Evolutionary conservation across 495 filamentous ascomycete genomes (phyloP).

Genomic region (Xylaria curta): DNA sequence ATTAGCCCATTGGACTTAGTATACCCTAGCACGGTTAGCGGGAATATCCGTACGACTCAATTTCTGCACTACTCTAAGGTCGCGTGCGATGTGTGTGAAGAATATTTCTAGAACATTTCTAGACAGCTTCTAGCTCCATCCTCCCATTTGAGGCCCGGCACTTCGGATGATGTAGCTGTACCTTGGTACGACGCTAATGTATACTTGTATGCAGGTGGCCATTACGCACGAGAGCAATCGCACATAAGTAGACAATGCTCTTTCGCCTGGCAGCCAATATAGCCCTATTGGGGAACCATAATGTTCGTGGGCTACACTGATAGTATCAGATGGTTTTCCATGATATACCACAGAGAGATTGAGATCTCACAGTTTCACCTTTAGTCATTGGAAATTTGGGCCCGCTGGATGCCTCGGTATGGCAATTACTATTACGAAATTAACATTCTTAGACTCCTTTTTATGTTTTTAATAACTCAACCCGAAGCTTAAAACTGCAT

Average conservation of each 20-base stretch:
- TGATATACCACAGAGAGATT: neutral
- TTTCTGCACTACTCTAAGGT: neutral
- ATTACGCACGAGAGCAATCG: neutral
- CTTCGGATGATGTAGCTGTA: neutral
- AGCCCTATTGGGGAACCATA: neutral
- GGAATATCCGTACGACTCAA: slow-evolving; percentile 7
- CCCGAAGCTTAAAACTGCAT: neutral
- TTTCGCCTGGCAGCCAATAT: neutral
- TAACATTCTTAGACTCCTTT: neutral
- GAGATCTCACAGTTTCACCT: neutral
- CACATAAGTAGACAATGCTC: neutral
- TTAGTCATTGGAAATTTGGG: neutral
- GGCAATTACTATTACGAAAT: slow-evolving; percentile 19
- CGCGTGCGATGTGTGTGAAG: neutral
- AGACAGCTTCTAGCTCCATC: slow-evolving; percentile 12
- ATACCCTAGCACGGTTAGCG: slow-evolving; percentile 11
- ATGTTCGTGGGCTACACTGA: neutral
- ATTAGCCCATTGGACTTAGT: neutral
- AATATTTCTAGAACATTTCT: slow-evolving; percentile 22
- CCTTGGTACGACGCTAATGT: neutral
- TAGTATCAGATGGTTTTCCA: neutral
- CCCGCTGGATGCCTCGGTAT: neutral
- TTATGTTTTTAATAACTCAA: neutral
- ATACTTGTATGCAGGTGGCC: neutral
- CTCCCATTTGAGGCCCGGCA: neutral